Evolutionary conservation across 805 yeast genomes (phyloP).

Genomic region (Maudiozyma pseudohumilis): DNA sequence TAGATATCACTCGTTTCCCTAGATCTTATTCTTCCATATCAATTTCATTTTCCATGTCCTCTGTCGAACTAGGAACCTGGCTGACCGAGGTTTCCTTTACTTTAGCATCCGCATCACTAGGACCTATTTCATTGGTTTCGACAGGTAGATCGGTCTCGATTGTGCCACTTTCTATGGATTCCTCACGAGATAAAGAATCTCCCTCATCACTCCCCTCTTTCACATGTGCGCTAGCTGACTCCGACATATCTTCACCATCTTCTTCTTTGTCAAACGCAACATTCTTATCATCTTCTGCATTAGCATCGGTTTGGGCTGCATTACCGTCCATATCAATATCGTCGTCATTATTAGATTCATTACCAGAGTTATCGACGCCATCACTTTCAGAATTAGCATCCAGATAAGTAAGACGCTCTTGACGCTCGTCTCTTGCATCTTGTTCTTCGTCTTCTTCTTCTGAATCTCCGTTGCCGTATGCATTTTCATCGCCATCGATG

Average conservation of each 20-base stretch:
- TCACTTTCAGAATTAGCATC: slow-evolving; percentile 6
- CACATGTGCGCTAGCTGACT: too few species aligned
- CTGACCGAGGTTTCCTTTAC: too few species aligned
- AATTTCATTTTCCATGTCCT: too few species aligned
- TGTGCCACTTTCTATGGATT: too few species aligned
- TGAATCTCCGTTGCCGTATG: slow-evolving; percentile 5
- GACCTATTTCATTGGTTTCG: too few species aligned
- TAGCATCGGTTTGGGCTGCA: neutral
- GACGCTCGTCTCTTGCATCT: slow-evolving; percentile 5
- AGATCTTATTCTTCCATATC: too few species aligned
- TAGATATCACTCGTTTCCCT: too few species aligned
- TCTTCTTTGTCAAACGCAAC: neutral
- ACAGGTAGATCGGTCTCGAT: too few species aligned
- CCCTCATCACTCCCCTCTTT: too few species aligned
- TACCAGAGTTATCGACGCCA: neutral
- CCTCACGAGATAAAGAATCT: too few species aligned
- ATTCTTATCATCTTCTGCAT: neutral
- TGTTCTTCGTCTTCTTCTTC: slow-evolving; percentile 12
- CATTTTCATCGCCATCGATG: slow-evolving; percentile 3
- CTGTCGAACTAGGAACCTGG: too few species aligned
- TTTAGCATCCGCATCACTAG: too few species aligned
- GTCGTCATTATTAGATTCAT: slow-evolving; percentile 4
- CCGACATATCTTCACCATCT: neutral
- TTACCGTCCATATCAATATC: slow-evolving; percentile 3
- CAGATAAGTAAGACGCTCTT: slow-evolving; percentile 1